Evolutionary conservation across 2,329 filamentous ascomycete species (phyloP), one percentile per base, ranked within the genome.

Genomic region (Fusarium duplospermum): DNA sequence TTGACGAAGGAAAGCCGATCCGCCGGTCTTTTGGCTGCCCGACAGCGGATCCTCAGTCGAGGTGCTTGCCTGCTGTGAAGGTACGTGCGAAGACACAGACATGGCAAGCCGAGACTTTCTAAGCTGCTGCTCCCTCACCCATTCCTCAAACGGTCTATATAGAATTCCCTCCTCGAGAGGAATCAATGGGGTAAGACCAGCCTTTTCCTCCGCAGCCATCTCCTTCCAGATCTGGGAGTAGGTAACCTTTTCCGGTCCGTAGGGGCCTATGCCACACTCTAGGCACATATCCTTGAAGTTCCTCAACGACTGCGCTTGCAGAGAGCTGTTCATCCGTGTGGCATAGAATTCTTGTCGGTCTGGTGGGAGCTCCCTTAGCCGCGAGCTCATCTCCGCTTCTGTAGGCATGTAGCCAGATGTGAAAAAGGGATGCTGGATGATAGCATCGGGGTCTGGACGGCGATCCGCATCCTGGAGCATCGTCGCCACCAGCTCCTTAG

Each of bases 371-470:
- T 92, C 90, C 50, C 90, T 86, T 9, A 92, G 81, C 58, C 88
- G 88, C 6, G 85, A 80, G 20, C 85, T 90, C 78, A 92, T 92
- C 72, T 92, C 90, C 47, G 86, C 83, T 20, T 87, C 80, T 11
- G 84, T 82, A 9, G 94, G 94, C 81, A 96, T 90, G 81, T 92
- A 94, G 16, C 93, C 93, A 33, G 91, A 88, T 62, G 89, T 90
- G 85, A 96, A 96, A 82, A 96, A 96, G 7, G 90, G 86, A 79
- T 96, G 94, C 74, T 93, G 90, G 45, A 96, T 92, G 77, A 96
- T 95, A 57, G 87, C 86, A 79, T 96, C 94, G 1, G 94, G 93
- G 61, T 91, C 90, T 2, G 93, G 94, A 71, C 94, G 89, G 77
- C 89, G 86, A 77, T 95, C 91, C 60, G 94, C 93, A 67, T 94